These are phyloP conservation scores for Cutaneotrichosporon sp. DNA, from an alignment of 1,284 basidiomycete species.

Conservation along the genomic window DNA sequence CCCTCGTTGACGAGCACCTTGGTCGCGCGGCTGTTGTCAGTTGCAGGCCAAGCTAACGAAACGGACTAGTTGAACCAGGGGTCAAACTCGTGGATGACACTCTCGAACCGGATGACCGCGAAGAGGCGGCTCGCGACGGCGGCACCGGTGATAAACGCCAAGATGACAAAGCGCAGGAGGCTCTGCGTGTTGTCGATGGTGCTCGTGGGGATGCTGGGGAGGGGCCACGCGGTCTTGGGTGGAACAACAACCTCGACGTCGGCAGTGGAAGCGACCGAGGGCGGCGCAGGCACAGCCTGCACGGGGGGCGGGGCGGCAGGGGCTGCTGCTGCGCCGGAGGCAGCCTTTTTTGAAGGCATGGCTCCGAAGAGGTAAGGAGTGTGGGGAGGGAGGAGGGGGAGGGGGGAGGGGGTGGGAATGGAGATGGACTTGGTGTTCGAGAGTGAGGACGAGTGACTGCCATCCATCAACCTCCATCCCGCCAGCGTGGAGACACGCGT, in stretches of 20 bases:
- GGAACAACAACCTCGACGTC: constrained; percentile 1
- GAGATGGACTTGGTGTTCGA: background rate
- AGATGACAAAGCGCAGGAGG: constrained; percentile 79
- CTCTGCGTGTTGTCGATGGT: constrained; percentile 79
- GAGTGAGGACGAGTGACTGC: constrained; percentile 5
- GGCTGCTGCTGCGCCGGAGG: constrained; percentile 9
- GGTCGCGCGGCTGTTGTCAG: constrained; percentile 73
- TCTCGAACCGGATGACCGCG: constrained; percentile 97
- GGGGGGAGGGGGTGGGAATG: background rate
- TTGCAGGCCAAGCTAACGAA: background rate
- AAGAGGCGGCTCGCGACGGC: constrained; percentile 95
- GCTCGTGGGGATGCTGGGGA: constrained; percentile 55
- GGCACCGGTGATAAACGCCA: constrained; percentile 84
- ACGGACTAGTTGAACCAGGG: constrained; percentile 27
- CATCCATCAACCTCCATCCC: background rate
- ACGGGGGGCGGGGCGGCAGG: constrained; percentile 2
- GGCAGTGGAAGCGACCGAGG: background rate
- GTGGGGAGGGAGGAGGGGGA: constrained; percentile 1
- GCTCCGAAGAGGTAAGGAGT: background rate
- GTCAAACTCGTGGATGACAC: constrained; percentile 94
- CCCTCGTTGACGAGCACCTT: constrained; percentile 82
- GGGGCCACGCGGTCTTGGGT: constrained; percentile 44
- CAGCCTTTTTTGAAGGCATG: constrained; percentile 8
- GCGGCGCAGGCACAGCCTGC: background rate
- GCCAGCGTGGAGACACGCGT: constrained; percentile 1